These are phyloP conservation scores for Teratosphaeria destructans DNA, from an alignment of 2,329 filamentous ascomycete genomes.

Conservation along the genomic window DNA sequence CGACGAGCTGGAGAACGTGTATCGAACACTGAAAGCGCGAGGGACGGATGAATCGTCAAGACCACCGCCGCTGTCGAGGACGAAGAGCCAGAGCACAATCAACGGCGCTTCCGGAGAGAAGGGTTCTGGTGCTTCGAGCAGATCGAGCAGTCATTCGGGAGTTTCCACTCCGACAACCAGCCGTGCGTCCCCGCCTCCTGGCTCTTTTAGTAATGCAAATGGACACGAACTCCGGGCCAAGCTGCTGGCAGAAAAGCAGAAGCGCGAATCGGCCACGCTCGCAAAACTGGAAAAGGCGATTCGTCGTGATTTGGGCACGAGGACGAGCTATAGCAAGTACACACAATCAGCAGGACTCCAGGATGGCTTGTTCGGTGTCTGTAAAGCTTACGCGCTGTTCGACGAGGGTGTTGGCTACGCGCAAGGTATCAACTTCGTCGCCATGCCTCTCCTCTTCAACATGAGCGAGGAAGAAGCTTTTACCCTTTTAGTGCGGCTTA, in stretches of 20 bases:
- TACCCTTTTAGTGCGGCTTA: constrained; percentile 79
- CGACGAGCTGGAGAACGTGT: constrained; percentile 77
- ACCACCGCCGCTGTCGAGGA: constrained; percentile 10
- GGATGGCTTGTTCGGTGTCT: constrained; percentile 87
- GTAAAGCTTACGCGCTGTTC: constrained; percentile 93
- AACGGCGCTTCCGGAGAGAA: constrained; percentile 49
- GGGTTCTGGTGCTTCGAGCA: constrained; percentile 62
- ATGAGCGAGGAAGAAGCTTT: constrained; percentile 98
- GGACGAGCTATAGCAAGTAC: constrained; percentile 95
- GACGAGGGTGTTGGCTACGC: constrained; percentile 93
- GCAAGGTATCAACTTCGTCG: constrained; percentile 97
- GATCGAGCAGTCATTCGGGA: constrained; percentile 76
- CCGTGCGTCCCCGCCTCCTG: constrained; percentile 24
- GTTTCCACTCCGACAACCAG: constrained; percentile 51
- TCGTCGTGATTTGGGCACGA: constrained; percentile 76
- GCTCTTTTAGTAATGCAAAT: constrained; percentile 11
- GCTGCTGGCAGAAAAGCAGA: constrained; percentile 59
- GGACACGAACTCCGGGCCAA: constrained; percentile 54
- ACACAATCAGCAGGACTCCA: constrained; percentile 83
- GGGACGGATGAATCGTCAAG: constrained; percentile 53
- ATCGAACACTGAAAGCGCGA: constrained; percentile 66
- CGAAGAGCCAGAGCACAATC: constrained; percentile 33
- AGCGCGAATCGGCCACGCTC: constrained; percentile 61
- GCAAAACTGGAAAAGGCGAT: constrained; percentile 86
- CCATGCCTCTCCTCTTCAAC: constrained; percentile 94